phyloP scores from a whole-genome alignment of 257 asterid species.

The Solanum arcanum region DNA sequence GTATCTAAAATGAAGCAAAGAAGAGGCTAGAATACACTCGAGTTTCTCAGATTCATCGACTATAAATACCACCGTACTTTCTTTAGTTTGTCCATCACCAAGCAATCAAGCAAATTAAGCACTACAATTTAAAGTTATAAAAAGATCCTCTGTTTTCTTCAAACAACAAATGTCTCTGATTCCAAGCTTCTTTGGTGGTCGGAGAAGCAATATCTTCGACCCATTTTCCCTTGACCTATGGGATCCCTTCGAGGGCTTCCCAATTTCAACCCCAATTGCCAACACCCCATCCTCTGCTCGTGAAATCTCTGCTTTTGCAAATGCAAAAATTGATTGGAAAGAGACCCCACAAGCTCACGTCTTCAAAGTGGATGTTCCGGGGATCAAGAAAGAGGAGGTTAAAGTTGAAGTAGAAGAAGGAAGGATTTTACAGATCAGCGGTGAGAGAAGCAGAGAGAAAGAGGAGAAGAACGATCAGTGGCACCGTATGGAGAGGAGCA shows the following conservation, averaged over 20 bases:
- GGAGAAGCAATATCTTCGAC: not conserved
- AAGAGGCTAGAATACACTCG: not conserved
- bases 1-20: fast-evolving
- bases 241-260: not conserved
- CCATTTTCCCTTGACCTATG: conserved; percentile 1
- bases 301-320: not conserved
- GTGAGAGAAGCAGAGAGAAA: conserved; percentile 16
- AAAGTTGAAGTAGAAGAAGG: too few species aligned
- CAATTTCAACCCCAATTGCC: not conserved
- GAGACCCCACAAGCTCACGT: conserved; percentile 17
- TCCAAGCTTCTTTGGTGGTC: conserved; percentile 9
- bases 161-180: not conserved
- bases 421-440: not conserved
- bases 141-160: too few species aligned
- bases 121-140: not conserved
- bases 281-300: not conserved
- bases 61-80: not conserved
- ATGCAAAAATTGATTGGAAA: conserved; percentile 16
- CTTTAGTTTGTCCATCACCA: too few species aligned
- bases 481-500: conserved; percentile 12
- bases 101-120: not conserved
- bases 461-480: conserved; percentile 17
- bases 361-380: conserved; percentile 16
- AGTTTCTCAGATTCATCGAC: not conserved
- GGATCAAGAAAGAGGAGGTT: conserved; percentile 9